Conservation (phyloP, 1,284 basidiomycete genomes). For the Cryptococcus floricola region DNA sequence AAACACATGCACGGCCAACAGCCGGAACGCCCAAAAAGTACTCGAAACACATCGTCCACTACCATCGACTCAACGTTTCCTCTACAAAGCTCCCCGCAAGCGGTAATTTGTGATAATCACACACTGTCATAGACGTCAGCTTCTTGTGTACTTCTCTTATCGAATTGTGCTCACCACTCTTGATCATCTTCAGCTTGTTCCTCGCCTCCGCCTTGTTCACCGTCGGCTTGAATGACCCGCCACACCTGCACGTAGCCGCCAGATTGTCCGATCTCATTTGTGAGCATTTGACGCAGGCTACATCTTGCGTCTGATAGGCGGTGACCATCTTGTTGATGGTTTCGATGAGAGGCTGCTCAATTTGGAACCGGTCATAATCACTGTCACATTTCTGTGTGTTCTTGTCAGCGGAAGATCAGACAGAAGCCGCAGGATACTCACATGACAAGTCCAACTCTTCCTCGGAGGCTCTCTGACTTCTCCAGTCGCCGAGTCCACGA, state of each 20-base stretch:
- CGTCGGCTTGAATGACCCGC: conserved; percentile 72
- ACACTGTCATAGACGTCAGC: conserved; percentile 21
- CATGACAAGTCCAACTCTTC: conserved; percentile 48
- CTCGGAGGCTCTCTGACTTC: conserved; percentile 46
- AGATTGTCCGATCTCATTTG: conserved; percentile 84
- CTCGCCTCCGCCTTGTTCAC: conserved; percentile 66
- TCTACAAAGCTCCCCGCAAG: conserved; percentile 44
- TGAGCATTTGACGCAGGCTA: conserved; percentile 74
- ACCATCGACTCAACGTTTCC: conserved; percentile 40
- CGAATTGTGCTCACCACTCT: conserved; percentile 51
- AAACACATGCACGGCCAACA: too few relatives aligned
- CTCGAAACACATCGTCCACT: background rate
- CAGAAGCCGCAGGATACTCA: conserved; percentile 17
- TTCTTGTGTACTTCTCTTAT: background rate
- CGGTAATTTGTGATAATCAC: conserved; percentile 45
- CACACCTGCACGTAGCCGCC: conserved; percentile 79
- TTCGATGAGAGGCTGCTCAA: conserved; percentile 82
- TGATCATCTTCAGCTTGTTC: conserved; percentile 68
- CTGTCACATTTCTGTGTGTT: conserved; percentile 61
- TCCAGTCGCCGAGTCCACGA: conserved; percentile 33
- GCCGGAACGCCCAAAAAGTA: too few relatives aligned
- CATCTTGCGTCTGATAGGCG: conserved; percentile 81
- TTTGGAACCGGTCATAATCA: conserved; percentile 77
- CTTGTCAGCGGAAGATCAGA: conserved; percentile 5
- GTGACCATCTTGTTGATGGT: conserved; percentile 68